A percentile compares a stretch with the other conserved stretches of the same genome.
These are phyloP conservation scores for Eimeria maxima DNA, from an alignment of 169 alveolate genomes.

Conservation along the genomic window DNA sequence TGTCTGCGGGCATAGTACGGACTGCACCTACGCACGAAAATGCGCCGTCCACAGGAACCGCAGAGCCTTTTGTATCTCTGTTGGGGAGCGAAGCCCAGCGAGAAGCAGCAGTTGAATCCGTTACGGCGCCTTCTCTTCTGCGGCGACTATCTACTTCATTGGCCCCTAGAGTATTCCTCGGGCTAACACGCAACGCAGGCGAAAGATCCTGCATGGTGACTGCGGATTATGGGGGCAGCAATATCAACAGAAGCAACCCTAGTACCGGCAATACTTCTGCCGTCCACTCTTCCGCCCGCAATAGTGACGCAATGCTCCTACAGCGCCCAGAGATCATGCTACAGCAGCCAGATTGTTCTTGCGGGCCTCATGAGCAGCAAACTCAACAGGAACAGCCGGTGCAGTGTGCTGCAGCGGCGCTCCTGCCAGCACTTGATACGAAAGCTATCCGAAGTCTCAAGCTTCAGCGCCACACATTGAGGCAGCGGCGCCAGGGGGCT, in stretches of 20 bases:
- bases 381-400: constrained; percentile 36
- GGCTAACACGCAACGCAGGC: constrained; percentile 51
- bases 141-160: constrained; percentile 69
- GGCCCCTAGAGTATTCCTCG: constrained; percentile 45
- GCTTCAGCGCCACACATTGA: constrained; percentile 74
- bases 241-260: constrained; percentile 5
- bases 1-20: background rate
- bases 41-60: background rate
- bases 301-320: background rate
- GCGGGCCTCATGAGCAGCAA: constrained; percentile 47
- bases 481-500: constrained; percentile 74
- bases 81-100: background rate
- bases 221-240: constrained; percentile 6
- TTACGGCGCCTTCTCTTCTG: constrained; percentile 29
- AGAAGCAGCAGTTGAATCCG: background rate
- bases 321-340: background rate
- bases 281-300: background rate
- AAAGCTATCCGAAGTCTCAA: constrained; percentile 66
- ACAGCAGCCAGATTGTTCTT: constrained; percentile 1
- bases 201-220: background rate
- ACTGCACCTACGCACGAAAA: constrained; percentile 12
- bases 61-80: background rate
- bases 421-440: constrained; percentile 75
- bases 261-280: constrained; percentile 13
- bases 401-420: constrained; percentile 62